Evolutionary conservation across 2,329 filamentous ascomycete species (phyloP), one percentile per base, ranked within the genome.

Genomic region (Cryphonectria radicalis): DNA sequence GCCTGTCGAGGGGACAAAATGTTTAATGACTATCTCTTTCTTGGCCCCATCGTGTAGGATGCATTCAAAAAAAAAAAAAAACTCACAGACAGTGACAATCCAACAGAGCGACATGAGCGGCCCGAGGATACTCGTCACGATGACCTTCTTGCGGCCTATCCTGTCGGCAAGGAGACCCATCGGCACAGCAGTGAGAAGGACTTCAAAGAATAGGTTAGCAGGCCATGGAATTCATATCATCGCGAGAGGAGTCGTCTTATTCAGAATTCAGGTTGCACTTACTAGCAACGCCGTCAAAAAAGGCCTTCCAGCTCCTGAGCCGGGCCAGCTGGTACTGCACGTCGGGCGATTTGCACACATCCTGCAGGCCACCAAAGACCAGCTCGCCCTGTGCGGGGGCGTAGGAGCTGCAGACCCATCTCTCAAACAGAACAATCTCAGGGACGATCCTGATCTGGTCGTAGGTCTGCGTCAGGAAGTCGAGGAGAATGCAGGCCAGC

Each of bases 391-490:
- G 64, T 5, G 35, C 63, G 1, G 62, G 66, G 28, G 25, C 43
- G 32, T 73, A 69, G 4, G 72, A 59, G 32, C 43, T 55, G 64
- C 72, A 73, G 10, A 73, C 55, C 22, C 55, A 73, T 62, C 70
- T 66, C 37, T 73, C 72, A 37, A 73, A 73, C 25, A 73, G 64
- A n/a, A 62, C 72, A 25, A 73, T 72, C 63, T 73, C 72, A 19
- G 72, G 72, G n/a, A 73, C 72, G 57, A 73, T 73, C 53, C 72
- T 69, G 43, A 73, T 72, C 67, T 73, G 72, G 43, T 73, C 72
- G 60, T 73, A 73, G 0, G 70, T 71, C 70, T 73, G 69, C 1
- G 70, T 73, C 22, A 73, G 63, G 32, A 73, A 73, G 43, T 73
- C 70, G 59, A 73, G 69, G 4, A 70, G 63, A 35, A 73, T 72